Evolutionary conservation across 805 yeast genomes (phyloP).

Genomic region (Suhomyces kilbournensis): DNA sequence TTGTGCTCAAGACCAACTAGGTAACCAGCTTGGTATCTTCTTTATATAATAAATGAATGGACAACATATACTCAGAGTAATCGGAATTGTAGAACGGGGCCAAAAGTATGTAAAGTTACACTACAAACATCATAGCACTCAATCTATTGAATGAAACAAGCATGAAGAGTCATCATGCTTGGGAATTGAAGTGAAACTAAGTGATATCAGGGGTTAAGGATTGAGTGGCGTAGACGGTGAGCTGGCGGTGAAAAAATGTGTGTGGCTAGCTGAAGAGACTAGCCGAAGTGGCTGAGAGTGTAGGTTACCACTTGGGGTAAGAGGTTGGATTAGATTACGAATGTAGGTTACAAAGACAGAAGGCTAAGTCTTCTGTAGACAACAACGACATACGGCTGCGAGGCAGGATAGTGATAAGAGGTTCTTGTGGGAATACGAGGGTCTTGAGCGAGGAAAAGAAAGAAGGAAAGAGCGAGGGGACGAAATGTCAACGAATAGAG

Average conservation of each 20-base stretch:
- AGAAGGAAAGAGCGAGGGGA: background rate
- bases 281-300: too few relatives aligned
- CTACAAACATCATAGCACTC: too few relatives aligned
- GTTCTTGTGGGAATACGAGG: background rate
- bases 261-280: background rate
- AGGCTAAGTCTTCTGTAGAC: too few relatives aligned
- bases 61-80: background rate
- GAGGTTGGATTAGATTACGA: too few relatives aligned
- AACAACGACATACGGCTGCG: background rate
- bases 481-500: background rate
- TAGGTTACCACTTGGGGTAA: too few relatives aligned
- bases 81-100: background rate
- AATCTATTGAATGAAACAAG: background rate
- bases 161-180: background rate
- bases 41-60: background rate
- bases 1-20: constrained; percentile 38
- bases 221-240: background rate
- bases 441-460: background rate
- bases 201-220: background rate
- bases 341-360: background rate
- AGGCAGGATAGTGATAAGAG: background rate
- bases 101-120: background rate
- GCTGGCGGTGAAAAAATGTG: background rate
- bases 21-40: constrained; percentile 7
- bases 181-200: background rate